phyloP scores from a whole-genome alignment of 179 eudicot genomes.

The Drosera spatulata region DNA sequence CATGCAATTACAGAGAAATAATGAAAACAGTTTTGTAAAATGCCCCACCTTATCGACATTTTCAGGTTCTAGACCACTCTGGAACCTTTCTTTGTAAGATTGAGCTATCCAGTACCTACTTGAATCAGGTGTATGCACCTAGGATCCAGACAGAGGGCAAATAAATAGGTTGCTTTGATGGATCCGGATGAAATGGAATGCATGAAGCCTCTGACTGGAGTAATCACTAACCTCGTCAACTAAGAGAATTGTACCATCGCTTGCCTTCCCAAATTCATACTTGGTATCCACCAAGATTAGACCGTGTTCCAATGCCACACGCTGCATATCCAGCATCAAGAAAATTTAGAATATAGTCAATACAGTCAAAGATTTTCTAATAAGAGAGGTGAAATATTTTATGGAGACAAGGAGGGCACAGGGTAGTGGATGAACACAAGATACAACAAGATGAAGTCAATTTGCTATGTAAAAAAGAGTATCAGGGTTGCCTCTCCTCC shows the following conservation, averaged over 20 bases:
- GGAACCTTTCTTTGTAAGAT: constrained; percentile 62
- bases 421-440: no score
- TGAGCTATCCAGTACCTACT: constrained; percentile 90
- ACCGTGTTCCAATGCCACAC: constrained; percentile 77
- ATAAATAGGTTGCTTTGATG: neutral
- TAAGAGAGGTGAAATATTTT: no score
- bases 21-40: neutral
- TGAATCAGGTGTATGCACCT: constrained; percentile 99
- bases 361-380: no score
- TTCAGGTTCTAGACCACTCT: constrained; percentile 84
- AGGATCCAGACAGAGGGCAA: constrained; percentile 1
- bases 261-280: constrained; percentile 87
- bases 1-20: neutral
- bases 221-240: constrained; percentile 59
- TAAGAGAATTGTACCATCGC: constrained; percentile 69
- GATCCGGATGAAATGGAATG: neutral
- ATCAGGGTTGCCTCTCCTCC: no score
- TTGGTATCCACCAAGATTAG: constrained; percentile 88
- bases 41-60: constrained; percentile 73
- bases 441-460: no score
- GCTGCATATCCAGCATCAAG: constrained; percentile 24
- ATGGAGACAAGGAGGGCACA: no score
- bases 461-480: no score
- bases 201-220: neutral
- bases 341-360: neutral